Conservation (phyloP, 805 yeast species). For the Saturnispora serradocipensis region DNA sequence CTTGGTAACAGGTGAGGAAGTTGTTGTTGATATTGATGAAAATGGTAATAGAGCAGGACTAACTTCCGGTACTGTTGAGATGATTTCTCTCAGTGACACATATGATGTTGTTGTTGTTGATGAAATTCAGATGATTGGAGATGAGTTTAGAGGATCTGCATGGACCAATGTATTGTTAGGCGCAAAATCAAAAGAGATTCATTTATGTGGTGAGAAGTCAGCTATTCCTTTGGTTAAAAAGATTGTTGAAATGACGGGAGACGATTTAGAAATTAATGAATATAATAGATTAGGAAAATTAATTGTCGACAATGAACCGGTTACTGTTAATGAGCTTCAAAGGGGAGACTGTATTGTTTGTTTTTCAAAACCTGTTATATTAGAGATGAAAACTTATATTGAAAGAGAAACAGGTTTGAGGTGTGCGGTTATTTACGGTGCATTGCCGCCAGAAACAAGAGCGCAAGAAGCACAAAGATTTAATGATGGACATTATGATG, state of each 20-base stretch:
- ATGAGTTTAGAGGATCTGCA: conserved; percentile 74
- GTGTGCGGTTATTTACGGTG: conserved; percentile 91
- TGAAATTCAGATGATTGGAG: conserved; percentile 93
- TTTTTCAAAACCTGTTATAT: conserved; percentile 67
- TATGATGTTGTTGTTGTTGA: conserved; percentile 88
- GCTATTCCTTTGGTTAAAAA: conserved; percentile 59
- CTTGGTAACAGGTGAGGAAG: conserved; percentile 92
- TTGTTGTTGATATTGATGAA: conserved; percentile 58
- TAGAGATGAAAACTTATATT: conserved; percentile 58
- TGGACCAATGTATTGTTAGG: conserved; percentile 93
- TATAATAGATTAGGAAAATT: conserved; percentile 73
- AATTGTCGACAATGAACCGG: conserved; percentile 38
- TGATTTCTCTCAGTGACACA: conserved; percentile 61
- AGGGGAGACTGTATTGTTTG: conserved; percentile 88
- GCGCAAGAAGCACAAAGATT: conserved; percentile 73
- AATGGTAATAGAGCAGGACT: conserved; percentile 66
- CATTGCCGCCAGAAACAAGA: conserved; percentile 91
- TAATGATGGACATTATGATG: conserved; percentile 69
- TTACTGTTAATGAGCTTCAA: conserved; percentile 33
- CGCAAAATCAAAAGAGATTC: conserved; percentile 75
- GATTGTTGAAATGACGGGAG: conserved; percentile 66
- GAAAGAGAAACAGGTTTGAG: conserved; percentile 52
- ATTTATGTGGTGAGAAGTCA: conserved; percentile 88
- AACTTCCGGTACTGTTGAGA: conserved; percentile 87
- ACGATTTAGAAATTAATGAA: conserved; percentile 56